Evolutionary conservation across 345 rosid genomes (phyloP), one percentile per base, ranked within the genome.

Genomic region (Capsella bursapastoris): DNA sequence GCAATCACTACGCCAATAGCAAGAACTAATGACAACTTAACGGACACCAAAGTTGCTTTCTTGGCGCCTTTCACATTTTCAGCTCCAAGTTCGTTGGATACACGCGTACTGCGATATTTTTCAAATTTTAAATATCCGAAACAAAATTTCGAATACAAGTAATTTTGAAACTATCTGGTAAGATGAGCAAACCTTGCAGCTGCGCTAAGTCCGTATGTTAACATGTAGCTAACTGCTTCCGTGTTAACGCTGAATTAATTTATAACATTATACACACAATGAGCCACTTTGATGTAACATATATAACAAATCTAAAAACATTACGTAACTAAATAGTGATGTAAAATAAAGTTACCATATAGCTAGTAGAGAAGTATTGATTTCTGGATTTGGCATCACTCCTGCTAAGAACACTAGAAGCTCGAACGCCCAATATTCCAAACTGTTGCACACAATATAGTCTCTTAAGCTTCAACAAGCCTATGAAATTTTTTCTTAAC

Each of bases 381-480:
- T 52, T 69, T 87, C 83, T 0, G 97, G 74, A 63, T 90, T 80
- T 1, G 89, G 84, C 93, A 89, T 89, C 57, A 81, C 1, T 77
- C 95, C 90, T 55, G 98, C 97, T 32, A 90, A 43, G 63, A 92
- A 72, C 73, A 92, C 96, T 60, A 92, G 84, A 58, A 87, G 66
- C 86, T 90, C 97, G 41, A 85, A 87, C n/a, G 97, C 95, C 98
- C 98, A 86, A 28, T 76, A 84, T 77, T 87, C 97, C 83, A 93
- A 79, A 72, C 98, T 72, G 40, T 53, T 57, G 5, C 22, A 64
- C 37, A 66, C 12, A 73, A 66, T 16, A 65, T 59, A 11, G 14
- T 60, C 55, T 37, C 14, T 27, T 56, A 66, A 64, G 25, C 53
- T 59, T 71, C 63, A 32, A 51, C 63, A 18, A 49, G 37, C 8